Evolutionary conservation across 768 basidiomycete species (phyloP), one percentile per base, ranked within the genome.

Genomic region (Lactifluus piperatus): DNA sequence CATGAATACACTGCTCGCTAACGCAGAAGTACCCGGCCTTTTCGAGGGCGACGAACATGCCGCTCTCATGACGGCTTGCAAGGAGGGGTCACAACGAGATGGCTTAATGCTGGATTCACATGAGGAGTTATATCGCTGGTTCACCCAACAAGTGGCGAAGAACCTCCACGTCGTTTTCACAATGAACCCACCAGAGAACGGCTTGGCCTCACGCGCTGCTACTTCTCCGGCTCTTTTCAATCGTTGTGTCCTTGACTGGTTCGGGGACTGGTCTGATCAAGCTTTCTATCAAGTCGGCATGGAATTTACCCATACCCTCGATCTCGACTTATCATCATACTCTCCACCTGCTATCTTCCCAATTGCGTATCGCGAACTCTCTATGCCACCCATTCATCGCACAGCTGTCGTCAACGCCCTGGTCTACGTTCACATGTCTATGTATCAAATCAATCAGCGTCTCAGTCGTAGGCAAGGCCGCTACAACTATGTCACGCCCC

Each of bases 1-100:
- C n/a, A 98, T 99, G 95, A 99, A 99, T 71, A 99, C 97, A 0
- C 82, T 99, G 14, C 81, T 99, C 16, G 97, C 97, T 41, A 99
- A 99, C 67, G 97, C 97, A n/a, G 97, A 99, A 71, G 94, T 99
- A n/a, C 97, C 97, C 0, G 97, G 97, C 72, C 80, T 99, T n/a
- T 99, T 99, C 70, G 97, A 99, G 73, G 97, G 97, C n/a, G 97
- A 99, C 67, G 97, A 99, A 70, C 88, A 97, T 70, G 86, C 95
- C 20, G 91, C 94, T 51, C 77, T 99, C 57, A 98, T 98, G 94
- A 98, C 97, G 5, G 94, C 97, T 1, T 98, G 97, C 76, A 97
- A 97, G 71, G 97, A 98, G 73, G 97, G 97, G 5, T 97, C 97
- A n/a, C 94, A 97, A 69, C 84, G 97, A 14, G 97, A 99, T 64